These are phyloP conservation scores for Pseudocercospora ulei DNA, from an alignment of 2,329 filamentous ascomycete species.

Conservation along the genomic window DNA sequence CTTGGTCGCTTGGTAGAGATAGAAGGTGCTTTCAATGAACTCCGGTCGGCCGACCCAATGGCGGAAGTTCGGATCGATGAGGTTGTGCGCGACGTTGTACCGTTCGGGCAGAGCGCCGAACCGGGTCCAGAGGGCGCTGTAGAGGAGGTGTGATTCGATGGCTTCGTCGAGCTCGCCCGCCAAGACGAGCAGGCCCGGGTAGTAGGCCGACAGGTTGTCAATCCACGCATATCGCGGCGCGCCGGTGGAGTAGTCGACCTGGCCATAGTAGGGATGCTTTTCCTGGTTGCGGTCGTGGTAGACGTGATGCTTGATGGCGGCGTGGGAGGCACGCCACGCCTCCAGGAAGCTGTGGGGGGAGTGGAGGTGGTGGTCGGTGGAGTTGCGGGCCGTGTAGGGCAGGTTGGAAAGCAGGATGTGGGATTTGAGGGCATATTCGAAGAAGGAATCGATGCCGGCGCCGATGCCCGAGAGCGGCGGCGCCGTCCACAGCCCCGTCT, in stretches of 20 bases:
- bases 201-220: slow-evolving; percentile 90
- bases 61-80: slow-evolving; percentile 72
- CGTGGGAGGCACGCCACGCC: slow-evolving; percentile 76
- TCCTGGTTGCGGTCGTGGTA: slow-evolving; percentile 59
- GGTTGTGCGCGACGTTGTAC: slow-evolving; percentile 60
- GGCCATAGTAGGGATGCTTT: slow-evolving; percentile 86
- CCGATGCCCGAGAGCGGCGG: slow-evolving; percentile 86
- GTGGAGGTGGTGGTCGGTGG: slow-evolving; percentile 41
- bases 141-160: slow-evolving; percentile 77
- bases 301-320: slow-evolving; percentile 81
- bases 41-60: slow-evolving; percentile 97
- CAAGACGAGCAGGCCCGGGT: slow-evolving; percentile 75
- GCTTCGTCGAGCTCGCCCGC: slow-evolving; percentile 87
- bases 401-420: slow-evolving; percentile 78
- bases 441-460: slow-evolving; percentile 95
- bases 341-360: slow-evolving; percentile 68
- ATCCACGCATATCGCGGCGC: slow-evolving; percentile 88
- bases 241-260: slow-evolving; percentile 78
- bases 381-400: slow-evolving; percentile 42
- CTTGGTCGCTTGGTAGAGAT: slow-evolving; percentile 83
- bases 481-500: slow-evolving; percentile 73
- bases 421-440: slow-evolving; percentile 93
- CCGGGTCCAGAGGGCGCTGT: slow-evolving; percentile 86
- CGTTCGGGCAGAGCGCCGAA: slow-evolving; percentile 90
- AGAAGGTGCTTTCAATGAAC: slow-evolving; percentile 93